Conservation (phyloP, 129 eudicot genomes). For the Chrysanthemum makinoi region DNA sequence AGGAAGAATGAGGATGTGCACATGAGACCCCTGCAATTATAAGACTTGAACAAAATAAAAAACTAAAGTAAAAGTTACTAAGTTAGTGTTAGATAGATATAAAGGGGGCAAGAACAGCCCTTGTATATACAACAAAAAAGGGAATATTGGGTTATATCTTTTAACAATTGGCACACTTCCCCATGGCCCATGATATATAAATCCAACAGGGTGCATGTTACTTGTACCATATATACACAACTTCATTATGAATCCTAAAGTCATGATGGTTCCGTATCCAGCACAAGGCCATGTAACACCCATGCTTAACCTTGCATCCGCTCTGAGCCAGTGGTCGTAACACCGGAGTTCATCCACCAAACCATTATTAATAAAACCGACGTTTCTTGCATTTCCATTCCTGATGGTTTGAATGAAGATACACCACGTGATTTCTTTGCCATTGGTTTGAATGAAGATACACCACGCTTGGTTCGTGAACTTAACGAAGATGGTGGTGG, state of each 20-base stretch:
- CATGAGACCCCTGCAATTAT: too few relatives aligned
- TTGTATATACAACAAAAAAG: too few relatives aligned
- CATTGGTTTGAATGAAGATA: constrained; percentile 51
- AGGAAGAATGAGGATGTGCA: too few relatives aligned
- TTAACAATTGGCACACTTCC: background rate
- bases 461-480: constrained; percentile 39
- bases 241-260: constrained; percentile 23
- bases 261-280: constrained; percentile 76
- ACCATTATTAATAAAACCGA: constrained; percentile 32
- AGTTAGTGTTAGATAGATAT: too few relatives aligned
- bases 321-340: constrained; percentile 54
- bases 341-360: constrained; percentile 72
- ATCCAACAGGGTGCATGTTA: background rate
- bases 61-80: too few relatives aligned
- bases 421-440: constrained; percentile 64
- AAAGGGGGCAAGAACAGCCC: too few relatives aligned
- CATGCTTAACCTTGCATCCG: constrained; percentile 65
- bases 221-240: background rate
- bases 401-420: constrained; percentile 51
- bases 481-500: constrained; percentile 32
- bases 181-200: constrained; percentile 23
- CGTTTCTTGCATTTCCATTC: constrained; percentile 38
- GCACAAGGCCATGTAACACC: constrained; percentile 96
- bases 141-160: too few relatives aligned
- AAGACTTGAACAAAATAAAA: too few relatives aligned